Percentiles rank a stretch among this genome's conserved stretches.
phyloP scores from a whole-genome alignment of 202 grass and related monocot species.

The Elaeis oleifera region DNA sequence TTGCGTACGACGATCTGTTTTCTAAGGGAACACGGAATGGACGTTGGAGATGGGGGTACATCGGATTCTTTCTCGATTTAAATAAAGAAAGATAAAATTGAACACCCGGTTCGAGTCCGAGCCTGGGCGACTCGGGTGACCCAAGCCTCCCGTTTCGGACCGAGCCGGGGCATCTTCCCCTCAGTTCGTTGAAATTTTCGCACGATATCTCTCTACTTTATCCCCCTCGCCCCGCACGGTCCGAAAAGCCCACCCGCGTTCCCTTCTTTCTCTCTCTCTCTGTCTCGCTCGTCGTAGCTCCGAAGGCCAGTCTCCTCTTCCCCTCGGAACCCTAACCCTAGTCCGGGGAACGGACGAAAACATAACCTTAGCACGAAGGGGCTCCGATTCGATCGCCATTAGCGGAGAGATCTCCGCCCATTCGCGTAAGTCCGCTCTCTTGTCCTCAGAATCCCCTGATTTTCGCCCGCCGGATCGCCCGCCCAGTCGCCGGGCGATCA shows the following conservation, averaged over 20 bases:
- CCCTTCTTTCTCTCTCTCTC: constrained; percentile 33
- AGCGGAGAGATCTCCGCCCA: constrained; percentile 23
- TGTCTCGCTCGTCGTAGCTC: neutral
- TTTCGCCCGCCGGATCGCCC: constrained; percentile 1
- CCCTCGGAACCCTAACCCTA: constrained; percentile 74
- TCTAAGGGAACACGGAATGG: no score
- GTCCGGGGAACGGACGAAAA: neutral
- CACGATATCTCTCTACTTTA: constrained; percentile 27
- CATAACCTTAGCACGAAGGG: neutral
- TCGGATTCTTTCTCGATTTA: no score
- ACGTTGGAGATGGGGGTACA: no score
- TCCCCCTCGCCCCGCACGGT: constrained; percentile 23
- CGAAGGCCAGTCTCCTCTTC: neutral
- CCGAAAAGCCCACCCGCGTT: constrained; percentile 35
- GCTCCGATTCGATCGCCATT: constrained; percentile 27
- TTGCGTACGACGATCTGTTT: no score
- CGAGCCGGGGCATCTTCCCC: constrained; percentile 3
- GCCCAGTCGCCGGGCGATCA: constrained; percentile 4
- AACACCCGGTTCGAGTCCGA: neutral
- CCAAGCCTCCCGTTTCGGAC: neutral
- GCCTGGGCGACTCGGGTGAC: neutral
- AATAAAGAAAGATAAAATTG: no score
- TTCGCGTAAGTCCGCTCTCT: constrained; percentile 10
- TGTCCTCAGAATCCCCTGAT: constrained; percentile 8
- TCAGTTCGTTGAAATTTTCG: constrained; percentile 31